Conservation (phyloP, 495 filamentous ascomycete species). For the Aspergillus asperescens region DNA sequence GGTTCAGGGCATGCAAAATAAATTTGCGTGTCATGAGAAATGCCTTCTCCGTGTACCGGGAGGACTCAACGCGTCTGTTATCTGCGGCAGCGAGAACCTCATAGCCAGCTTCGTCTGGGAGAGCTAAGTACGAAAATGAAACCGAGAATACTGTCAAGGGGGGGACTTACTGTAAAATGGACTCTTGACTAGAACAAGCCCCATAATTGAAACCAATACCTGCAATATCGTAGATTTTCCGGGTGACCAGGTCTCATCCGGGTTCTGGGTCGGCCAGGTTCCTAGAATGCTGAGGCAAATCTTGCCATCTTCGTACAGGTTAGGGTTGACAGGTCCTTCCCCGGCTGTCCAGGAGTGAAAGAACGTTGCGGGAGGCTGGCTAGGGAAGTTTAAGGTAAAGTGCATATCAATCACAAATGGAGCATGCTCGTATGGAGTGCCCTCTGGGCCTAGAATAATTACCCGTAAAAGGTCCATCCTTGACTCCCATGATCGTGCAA, state of each 20-base stretch:
- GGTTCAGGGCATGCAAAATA: conserved; percentile 43
- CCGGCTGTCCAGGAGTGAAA: conserved; percentile 56
- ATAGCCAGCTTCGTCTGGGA: conserved; percentile 55
- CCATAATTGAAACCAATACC: conserved; percentile 55
- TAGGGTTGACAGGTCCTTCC: conserved; percentile 53
- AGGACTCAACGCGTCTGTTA: conserved; percentile 41
- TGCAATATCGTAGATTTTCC: conserved; percentile 50
- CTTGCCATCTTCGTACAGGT: conserved; percentile 58
- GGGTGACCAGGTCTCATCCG: conserved; percentile 51
- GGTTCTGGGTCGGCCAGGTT: conserved; percentile 51
- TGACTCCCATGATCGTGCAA: conserved; percentile 55
- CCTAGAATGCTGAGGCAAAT: conserved; percentile 57
- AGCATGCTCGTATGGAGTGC: conserved; percentile 57
- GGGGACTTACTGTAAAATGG: conserved; percentile 56
- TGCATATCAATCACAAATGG: conserved; percentile 58
- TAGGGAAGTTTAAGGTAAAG: conserved; percentile 43
- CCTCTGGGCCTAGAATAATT: conserved; percentile 52
- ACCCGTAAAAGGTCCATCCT: conserved; percentile 54
- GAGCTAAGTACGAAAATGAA: neutral
- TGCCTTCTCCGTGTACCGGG: conserved; percentile 51
- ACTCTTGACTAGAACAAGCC: conserved; percentile 53
- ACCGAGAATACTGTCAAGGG: neutral
- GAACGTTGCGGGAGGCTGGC: conserved; percentile 41
- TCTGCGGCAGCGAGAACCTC: conserved; percentile 39
- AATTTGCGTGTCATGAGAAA: conserved; percentile 51